Percentiles rank a stretch among this genome's conserved stretches.
These are phyloP conservation scores for Yamadazyma mexicana DNA, from an alignment of 1,139 yeast species.

Conservation along the genomic window DNA sequence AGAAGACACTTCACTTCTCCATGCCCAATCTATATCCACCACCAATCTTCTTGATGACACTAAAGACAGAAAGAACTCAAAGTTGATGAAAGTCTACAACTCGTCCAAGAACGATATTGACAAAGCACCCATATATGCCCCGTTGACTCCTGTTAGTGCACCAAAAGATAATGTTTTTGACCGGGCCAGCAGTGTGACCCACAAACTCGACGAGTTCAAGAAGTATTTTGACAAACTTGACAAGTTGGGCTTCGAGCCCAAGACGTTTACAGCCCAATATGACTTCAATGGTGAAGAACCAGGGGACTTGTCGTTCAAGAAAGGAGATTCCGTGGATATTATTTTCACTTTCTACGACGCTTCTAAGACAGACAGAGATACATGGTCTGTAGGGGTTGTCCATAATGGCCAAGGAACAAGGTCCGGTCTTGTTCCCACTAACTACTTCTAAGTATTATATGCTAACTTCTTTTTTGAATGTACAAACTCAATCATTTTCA, in stretches of 20 bases:
- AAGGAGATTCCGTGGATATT: conserved; percentile 37
- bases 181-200: conserved; percentile 22
- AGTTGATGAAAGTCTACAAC: conserved; percentile 35
- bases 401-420: conserved; percentile 19
- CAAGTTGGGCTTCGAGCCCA: conserved; percentile 10
- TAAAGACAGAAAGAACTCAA: conserved; percentile 20
- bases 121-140: conserved; percentile 26
- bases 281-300: conserved; percentile 34
- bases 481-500: conserved; percentile 38
- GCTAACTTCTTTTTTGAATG: not conserved
- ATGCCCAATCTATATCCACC: conserved; percentile 22
- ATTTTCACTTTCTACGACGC: conserved; percentile 34
- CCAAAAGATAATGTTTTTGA: conserved; percentile 12
- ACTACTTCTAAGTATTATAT: not conserved
- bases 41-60: conserved; percentile 20
- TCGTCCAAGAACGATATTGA: conserved; percentile 35
- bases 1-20: conserved; percentile 9
- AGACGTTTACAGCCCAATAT: conserved; percentile 23
- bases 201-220: conserved; percentile 26
- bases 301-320: conserved; percentile 41
- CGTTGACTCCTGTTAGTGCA: conserved; percentile 1
- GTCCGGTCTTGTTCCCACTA: conserved; percentile 42
- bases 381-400: conserved; percentile 39
- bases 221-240: conserved; percentile 24
- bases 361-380: conserved; percentile 21